Conservation (phyloP, 2,329 filamentous ascomycete species). For the Xylariaceae sp. region DNA sequence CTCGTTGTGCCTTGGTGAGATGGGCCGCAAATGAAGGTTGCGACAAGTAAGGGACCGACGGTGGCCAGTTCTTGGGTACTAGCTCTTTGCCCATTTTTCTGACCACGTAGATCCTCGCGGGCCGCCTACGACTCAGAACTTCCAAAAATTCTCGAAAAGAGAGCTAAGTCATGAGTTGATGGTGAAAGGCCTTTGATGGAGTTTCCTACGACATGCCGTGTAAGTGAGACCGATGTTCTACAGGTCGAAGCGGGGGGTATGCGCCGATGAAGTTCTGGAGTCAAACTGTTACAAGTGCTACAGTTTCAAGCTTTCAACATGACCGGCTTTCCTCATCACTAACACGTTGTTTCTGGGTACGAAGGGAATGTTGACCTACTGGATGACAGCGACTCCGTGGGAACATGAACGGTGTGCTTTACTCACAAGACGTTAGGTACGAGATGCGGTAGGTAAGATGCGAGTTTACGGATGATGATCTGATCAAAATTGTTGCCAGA, state of each 20-base stretch:
- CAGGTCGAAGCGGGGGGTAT: too few relatives aligned
- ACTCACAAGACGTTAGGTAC: too few relatives aligned
- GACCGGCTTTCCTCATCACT: too few relatives aligned
- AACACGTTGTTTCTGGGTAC: too few relatives aligned
- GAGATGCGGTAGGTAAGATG: background rate
- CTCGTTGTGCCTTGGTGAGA: conserved; percentile 39
- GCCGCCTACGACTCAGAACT: background rate
- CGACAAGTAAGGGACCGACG: conserved; percentile 47
- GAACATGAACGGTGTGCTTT: background rate
- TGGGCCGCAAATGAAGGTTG: conserved; percentile 44
- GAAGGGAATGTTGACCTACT: too few relatives aligned
- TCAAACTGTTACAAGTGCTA: too few relatives aligned
- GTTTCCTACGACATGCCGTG: background rate
- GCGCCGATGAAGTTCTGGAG: too few relatives aligned
- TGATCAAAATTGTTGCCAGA: background rate
- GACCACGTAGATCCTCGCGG: background rate
- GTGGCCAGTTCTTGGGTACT: conserved; percentile 56
- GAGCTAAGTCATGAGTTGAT: background rate
- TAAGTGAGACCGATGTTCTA: background rate
- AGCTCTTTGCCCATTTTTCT: conserved; percentile 26
- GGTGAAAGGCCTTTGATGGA: background rate
- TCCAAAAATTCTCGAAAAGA: background rate
- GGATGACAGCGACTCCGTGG: too few relatives aligned
- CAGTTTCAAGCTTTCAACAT: too few relatives aligned
- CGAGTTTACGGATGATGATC: background rate